Evolutionary conservation across 352 stramenopile species (phyloP), one percentile per base, ranked within the genome.

Genomic region (Globisporangium viniferum): DNA sequence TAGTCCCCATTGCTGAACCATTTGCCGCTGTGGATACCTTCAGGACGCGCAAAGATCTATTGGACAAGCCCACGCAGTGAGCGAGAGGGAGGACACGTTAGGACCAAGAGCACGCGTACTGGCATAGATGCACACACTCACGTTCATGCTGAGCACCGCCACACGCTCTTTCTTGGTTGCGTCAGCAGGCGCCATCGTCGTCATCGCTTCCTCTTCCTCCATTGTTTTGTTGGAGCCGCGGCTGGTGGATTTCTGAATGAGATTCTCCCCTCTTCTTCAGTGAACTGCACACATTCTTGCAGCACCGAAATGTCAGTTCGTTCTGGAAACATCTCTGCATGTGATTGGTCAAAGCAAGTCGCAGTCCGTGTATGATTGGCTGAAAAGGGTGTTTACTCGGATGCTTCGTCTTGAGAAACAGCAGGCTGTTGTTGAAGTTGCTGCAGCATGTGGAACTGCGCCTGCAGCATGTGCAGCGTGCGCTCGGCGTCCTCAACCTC

Each of bases 21-120:
- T 39, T 78, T 69, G 41, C 84, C 80, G 61, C 84, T 91, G 77
- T 92, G 83, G 68, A 94, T 92, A 41, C 81, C 80, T 59, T 90
- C 82, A 7, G 87, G 87, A 1, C 87, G 83, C 35, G 84, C 79
- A 49, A 94, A 93, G 66, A 91, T 89, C 81, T 94, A 70, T 60
- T 60, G n/a, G 12, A 35, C 9, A 31, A 27, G 29, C 31, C 15
- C 20, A 4, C 29, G 57, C 7, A 53, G 1, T 57, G 2, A 44
- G 5, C 61, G 27, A 63, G 2, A 60, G 48, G 9, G 48, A 7
- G 9, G 4, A 24, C 20, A 51, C 46, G 5, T 36, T 8, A 51
- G 48, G 8, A 22, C 24, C 18, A 54, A 10, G 29, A 3, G 1
- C 8, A 35, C 6, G 39, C 48, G 41, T 29, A 20, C 14, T 9